Evolutionary conservation across 2,329 filamentous ascomycete genomes (phyloP), one percentile per base, ranked within the genome.

Genomic region (Metarhizium humberi): DNA sequence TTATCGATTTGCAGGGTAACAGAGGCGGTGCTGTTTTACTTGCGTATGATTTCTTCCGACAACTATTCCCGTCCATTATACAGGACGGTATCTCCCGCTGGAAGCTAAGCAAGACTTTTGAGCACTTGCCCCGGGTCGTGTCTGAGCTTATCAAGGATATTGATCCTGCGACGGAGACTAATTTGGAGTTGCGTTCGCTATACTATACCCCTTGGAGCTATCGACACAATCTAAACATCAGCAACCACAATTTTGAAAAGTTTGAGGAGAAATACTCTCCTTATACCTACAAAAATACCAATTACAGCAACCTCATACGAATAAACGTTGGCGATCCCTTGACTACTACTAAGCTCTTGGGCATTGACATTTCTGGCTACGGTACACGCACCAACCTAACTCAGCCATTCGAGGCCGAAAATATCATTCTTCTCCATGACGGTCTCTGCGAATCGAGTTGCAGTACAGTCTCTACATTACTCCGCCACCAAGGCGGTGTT

Each of bases 21-120:
- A 77, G 75, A 2, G 83, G 83, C 46, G 82, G 83, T 30, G 75
- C 74, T 13, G 78, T 85, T 49, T 64, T 82, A 6, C 74, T 79
- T n/a, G 82, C 79, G 13, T 83, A 82, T 59, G 82, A 85, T 62
- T 72, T 86, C 30, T 85, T 85, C 69, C 78, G 79, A 53, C 69
- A 78, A 64, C 70, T 84, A 0, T 79, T 80, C 56, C 64, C 64
- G 3, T n/a, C 53, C 2, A 73, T 79, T 51, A 29, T 47, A 38
- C 50, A 57, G 20, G 58, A 59, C 72, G 77, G 59, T 59, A 73
- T 59, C 62, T 70, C 69, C 16, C 70, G 69, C 47, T 73, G 72
- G 72, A 70, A 71, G 48, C 65, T 67, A 29, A 69, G 63, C 54
- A 61, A 67, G 6, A 68, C 74, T 18, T 80, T 78, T 47, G 62